Conservation (phyloP, 202 grass and related monocot genomes). For the Zizania palustris region DNA sequence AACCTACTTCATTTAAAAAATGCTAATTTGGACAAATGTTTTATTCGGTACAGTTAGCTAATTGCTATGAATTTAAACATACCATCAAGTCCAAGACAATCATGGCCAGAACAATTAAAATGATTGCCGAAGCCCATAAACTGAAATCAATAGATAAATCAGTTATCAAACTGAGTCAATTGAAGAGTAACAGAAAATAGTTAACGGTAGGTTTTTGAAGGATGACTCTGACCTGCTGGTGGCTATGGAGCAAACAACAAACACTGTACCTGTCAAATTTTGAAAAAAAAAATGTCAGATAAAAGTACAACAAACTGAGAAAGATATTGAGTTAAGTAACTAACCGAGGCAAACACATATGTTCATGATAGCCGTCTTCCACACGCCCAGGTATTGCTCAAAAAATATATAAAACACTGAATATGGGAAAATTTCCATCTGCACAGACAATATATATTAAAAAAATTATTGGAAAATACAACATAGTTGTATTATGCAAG, state of each 20-base stretch:
- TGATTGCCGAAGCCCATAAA: conserved; percentile 88
- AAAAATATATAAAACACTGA: conserved; percentile 99
- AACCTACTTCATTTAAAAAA: conserved; percentile 21
- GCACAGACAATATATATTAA: conserved; percentile 41
- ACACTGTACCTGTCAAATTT: conserved; percentile 74
- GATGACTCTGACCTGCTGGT: conserved; percentile 67
- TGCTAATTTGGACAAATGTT: not conserved
- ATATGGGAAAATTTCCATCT: conserved; percentile 98
- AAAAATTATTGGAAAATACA: conserved; percentile 30
- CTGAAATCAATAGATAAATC: conserved; percentile 56
- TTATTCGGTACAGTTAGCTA: conserved; percentile 3
- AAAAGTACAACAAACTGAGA: conserved; percentile 26
- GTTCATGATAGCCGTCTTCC: conserved; percentile 88
- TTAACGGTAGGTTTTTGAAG: conserved; percentile 26
- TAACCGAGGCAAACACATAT: conserved; percentile 90
- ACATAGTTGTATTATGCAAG: not conserved
- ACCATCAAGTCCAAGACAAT: conserved; percentile 93
- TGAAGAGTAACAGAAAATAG: conserved; percentile 34
- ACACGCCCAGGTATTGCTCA: conserved; percentile 94
- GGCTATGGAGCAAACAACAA: conserved; percentile 80
- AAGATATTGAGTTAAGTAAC: conserved; percentile 36
- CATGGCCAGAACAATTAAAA: conserved; percentile 73
- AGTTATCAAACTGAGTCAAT: conserved; percentile 40
- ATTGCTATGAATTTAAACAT: conserved; percentile 38
- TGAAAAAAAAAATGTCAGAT: conserved; percentile 42